Conservation (phyloP, 2,329 filamentous ascomycete species). For the Colletotrichum tropicale region DNA sequence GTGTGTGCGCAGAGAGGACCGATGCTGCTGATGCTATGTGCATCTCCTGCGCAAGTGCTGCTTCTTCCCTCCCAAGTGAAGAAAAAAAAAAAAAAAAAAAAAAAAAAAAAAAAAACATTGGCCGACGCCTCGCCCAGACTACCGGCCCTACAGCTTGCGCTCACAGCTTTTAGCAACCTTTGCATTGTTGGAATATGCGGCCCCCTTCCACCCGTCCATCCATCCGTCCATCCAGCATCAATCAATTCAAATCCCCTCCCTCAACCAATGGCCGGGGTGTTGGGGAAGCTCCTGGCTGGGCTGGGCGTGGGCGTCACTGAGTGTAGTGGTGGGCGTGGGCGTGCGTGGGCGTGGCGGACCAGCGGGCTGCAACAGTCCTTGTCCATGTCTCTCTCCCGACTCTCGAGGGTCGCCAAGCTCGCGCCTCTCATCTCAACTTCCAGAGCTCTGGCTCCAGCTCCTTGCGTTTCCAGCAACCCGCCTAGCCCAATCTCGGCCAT, state of each 20-base stretch:
- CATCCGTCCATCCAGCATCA: not conserved
- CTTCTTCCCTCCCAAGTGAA: not conserved
- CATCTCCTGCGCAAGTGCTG: not conserved
- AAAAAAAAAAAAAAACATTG: not conserved
- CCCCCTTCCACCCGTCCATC: not conserved
- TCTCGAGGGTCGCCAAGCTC: not conserved
- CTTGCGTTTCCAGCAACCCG: not conserved
- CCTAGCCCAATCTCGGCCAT: not conserved
- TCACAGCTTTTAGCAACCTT: not conserved
- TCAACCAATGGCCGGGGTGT: slow-evolving; percentile 28
- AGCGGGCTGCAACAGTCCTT: slow-evolving; percentile 15
- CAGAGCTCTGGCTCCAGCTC: not conserved
- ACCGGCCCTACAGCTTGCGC: not conserved
- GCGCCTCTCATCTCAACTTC: not conserved
- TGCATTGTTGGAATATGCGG: not conserved
- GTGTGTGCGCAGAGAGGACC: not conserved
- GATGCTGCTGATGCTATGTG: not conserved
- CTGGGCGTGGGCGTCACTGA: not conserved
- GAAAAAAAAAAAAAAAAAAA: not conserved
- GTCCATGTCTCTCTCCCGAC: slow-evolving; percentile 1
- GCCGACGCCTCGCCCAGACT: not conserved
- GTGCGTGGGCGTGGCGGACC: not conserved
- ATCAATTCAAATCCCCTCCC: slow-evolving; percentile 7
- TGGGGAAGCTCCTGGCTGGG: slow-evolving; percentile 25
- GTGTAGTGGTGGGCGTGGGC: not conserved